phyloP scores from a whole-genome alignment of 139 green algal genomes.

The Coelastrella sp. region DNA sequence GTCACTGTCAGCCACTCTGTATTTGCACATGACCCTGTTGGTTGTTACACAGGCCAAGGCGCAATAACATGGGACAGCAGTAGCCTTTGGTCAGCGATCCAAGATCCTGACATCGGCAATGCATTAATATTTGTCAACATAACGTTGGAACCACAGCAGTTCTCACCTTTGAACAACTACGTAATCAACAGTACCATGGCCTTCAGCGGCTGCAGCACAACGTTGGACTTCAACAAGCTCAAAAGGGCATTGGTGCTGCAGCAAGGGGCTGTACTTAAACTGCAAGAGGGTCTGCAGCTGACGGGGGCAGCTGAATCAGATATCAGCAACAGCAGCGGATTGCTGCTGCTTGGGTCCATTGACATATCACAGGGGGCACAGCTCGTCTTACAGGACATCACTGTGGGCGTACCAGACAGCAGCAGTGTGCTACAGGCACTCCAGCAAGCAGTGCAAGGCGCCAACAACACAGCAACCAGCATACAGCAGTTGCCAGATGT shows the following conservation, averaged over 20 bases:
- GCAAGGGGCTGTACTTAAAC: background rate
- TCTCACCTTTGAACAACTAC: background rate
- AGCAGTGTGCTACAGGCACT: background rate
- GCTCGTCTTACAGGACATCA: constrained; percentile 3
- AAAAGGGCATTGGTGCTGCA: background rate
- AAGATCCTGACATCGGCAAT: background rate
- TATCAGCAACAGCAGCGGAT: background rate
- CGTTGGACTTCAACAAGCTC: constrained; percentile 13
- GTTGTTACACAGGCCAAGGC: background rate
- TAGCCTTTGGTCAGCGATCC: background rate
- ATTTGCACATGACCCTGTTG: background rate
- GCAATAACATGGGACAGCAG: background rate
- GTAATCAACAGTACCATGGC: background rate
- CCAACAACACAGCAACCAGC: background rate
- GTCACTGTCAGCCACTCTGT: background rate
- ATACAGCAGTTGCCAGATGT: constrained; percentile 5
- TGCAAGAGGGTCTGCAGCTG: background rate
- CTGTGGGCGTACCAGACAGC: background rate
- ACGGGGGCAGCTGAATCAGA: background rate
- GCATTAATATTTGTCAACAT: constrained; percentile 15
- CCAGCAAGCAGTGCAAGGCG: background rate
- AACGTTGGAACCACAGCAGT: background rate
- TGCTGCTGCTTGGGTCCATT: constrained; percentile 33
- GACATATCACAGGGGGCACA: background rate
- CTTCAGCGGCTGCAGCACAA: constrained; percentile 4